Conservation (phyloP, 345 rosid genomes). For the Lepidium aucheri region DNA sequence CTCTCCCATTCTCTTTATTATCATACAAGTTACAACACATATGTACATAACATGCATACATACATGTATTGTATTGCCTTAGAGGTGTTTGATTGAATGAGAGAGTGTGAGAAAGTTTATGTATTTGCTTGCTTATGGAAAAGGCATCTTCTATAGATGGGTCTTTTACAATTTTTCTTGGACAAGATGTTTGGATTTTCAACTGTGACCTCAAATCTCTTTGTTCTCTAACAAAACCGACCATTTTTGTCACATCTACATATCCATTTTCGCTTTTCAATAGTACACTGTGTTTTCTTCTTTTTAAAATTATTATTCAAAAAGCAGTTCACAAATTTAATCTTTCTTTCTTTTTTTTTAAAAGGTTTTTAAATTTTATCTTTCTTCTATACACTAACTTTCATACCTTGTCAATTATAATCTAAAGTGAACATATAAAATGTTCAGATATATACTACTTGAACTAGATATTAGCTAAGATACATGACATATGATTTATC, state of each 20-base stretch:
- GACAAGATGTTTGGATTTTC: slow-evolving; percentile 15
- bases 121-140: slow-evolving; percentile 22
- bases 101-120: background rate
- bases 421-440: no score
- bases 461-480: no score
- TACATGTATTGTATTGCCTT: background rate
- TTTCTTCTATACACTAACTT: no score
- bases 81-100: slow-evolving; percentile 6
- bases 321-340: no score
- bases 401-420: no score
- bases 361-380: no score
- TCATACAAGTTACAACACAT: background rate
- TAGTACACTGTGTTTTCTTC: background rate
- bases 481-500: no score
- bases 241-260: slow-evolving; percentile 1
- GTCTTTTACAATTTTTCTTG: slow-evolving; percentile 7
- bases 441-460: no score
- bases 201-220: slow-evolving; percentile 8
- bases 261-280: background rate
- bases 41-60: background rate
- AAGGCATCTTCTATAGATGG: slow-evolving; percentile 18
- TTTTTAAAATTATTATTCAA: no score
- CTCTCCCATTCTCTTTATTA: slow-evolving; percentile 22
- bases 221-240: slow-evolving; percentile 15
- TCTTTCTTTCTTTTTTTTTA: no score